phyloP scores from a whole-genome alignment of 2,329 filamentous ascomycete species.

The Falciphora oryzae region DNA sequence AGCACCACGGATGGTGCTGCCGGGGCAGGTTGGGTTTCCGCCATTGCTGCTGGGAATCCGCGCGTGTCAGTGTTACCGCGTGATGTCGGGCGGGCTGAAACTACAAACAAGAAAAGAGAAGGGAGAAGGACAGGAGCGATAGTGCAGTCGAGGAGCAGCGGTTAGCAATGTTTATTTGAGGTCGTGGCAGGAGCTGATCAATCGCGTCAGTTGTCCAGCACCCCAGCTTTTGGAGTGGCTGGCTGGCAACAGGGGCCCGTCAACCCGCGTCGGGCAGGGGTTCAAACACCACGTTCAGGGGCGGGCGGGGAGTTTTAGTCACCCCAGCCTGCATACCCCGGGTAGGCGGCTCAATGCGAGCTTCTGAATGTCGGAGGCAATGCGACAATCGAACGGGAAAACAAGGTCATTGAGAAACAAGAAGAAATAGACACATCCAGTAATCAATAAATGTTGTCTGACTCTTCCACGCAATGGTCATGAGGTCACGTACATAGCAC shows the following conservation, averaged over 20 bases:
- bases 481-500: too few relatives aligned
- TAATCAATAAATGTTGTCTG: too few relatives aligned
- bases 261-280: background rate
- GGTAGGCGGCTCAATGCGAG: background rate
- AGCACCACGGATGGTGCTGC: background rate
- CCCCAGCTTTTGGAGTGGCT: background rate
- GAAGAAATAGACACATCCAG: too few relatives aligned
- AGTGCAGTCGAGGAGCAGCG: background rate
- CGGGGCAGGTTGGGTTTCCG: background rate
- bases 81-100: background rate
- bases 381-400: background rate
- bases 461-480: too few relatives aligned
- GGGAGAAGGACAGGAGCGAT: background rate
- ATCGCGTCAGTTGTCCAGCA: background rate
- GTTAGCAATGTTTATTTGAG: background rate
- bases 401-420: too few relatives aligned
- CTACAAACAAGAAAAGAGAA: background rate
- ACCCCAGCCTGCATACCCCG: background rate
- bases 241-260: background rate
- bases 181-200: background rate
- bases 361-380: too few relatives aligned
- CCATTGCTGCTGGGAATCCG: background rate
- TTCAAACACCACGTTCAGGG: background rate
- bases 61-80: background rate
- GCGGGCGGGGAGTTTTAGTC: background rate